Evolutionary conservation across 441 rosid species (phyloP).

Genomic region (Gossypium trilobum): DNA sequence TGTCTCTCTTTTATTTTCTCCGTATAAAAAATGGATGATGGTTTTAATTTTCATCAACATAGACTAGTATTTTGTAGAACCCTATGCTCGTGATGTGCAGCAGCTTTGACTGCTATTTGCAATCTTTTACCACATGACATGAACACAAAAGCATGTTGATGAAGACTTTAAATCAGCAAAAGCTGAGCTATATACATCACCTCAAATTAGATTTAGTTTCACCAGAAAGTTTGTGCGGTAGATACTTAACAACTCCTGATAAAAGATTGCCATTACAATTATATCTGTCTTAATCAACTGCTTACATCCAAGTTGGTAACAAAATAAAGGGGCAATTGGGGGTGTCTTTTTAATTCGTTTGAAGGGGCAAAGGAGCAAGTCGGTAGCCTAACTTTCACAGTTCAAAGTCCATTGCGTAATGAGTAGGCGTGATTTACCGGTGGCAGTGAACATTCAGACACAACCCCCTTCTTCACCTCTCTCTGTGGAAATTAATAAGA

Average conservation of each 20-base stretch:
- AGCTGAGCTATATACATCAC: neutral
- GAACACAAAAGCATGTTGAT: neutral
- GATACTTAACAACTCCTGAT: neutral
- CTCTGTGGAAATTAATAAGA: neutral
- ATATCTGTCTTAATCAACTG: neutral
- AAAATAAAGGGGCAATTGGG: neutral
- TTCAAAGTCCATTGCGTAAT: neutral
- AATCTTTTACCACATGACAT: neutral
- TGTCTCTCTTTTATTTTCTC: neutral
- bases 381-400: slow-evolving; percentile 9
- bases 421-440: slow-evolving; percentile 6
- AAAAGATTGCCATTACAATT: neutral
- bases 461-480: neutral
- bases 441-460: neutral
- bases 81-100: neutral
- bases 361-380: neutral
- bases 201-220: neutral
- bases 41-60: neutral
- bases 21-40: neutral
- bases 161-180: neutral
- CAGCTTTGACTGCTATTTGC: slow-evolving; percentile 8
- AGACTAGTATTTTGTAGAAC: neutral
- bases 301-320: neutral
- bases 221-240: neutral
- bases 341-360: neutral